A percentile compares a stretch with the other conserved stretches of the same genome.
phyloP scores from a whole-genome alignment of 805 yeast species.

The Candida suzukii region DNA sequence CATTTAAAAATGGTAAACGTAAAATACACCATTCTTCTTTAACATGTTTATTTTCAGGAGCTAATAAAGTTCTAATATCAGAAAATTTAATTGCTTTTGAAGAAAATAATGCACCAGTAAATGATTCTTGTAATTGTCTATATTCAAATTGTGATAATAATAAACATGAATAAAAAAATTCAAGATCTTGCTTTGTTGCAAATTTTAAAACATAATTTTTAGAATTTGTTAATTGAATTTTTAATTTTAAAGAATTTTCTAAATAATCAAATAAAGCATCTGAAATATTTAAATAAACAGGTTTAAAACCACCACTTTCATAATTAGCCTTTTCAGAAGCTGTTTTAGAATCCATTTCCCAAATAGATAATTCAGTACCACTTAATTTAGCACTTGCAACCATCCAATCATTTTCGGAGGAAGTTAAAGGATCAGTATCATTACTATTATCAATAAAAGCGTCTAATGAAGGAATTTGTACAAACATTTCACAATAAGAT shows the following conservation, averaged over 20 bases:
- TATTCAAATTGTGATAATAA: slow-evolving; percentile 51
- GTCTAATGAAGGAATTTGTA: slow-evolving; percentile 15
- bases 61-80: slow-evolving; percentile 52
- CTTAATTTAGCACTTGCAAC: slow-evolving; percentile 24
- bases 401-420: slow-evolving; percentile 28
- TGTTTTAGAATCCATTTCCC: slow-evolving; percentile 31
- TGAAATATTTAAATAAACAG: slow-evolving; percentile 45
- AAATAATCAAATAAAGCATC: slow-evolving; percentile 26
- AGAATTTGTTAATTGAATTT: slow-evolving; percentile 18
- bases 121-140: slow-evolving; percentile 50
- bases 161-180: slow-evolving; percentile 35
- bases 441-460: background rate
- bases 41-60: slow-evolving; percentile 38
- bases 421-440: slow-evolving; percentile 43
- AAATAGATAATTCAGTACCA: slow-evolving; percentile 49
- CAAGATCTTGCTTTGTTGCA: slow-evolving; percentile 68
- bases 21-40: slow-evolving; percentile 58
- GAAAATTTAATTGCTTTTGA: slow-evolving; percentile 48
- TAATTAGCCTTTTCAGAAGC: slow-evolving; percentile 19
- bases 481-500: slow-evolving; percentile 35
- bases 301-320: slow-evolving; percentile 34
- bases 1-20: slow-evolving; percentile 44
- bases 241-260: slow-evolving; percentile 36
- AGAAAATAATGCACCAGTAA: slow-evolving; percentile 57
- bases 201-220: slow-evolving; percentile 46